Base-by-base conservation (phyloP, 2,329 filamentous ascomycete genomes). In the Penicillium fuscoglaucum region DNA sequence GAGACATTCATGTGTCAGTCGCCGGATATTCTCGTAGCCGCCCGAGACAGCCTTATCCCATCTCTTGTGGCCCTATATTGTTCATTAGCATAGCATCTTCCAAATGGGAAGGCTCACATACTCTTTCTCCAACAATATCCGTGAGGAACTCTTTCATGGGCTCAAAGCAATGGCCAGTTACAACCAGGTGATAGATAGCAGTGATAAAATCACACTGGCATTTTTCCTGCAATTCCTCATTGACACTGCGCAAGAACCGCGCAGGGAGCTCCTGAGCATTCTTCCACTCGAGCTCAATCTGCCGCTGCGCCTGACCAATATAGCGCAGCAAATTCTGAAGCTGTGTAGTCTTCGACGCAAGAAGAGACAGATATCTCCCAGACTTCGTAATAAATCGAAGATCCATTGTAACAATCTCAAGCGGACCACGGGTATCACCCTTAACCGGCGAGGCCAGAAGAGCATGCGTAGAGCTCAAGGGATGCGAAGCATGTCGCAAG, bases 31-130 rank as follows among this genome's bases (percentile, higher is more conserved):
- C 59, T 90, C 87, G 21, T 97, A 87, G 1, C 92, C 91, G 4
- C 86, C 85, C 1, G 85, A 83, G 2, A 96, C 89, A 6, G 90
- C 88, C 69, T 93, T 96, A 62, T 98, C 93, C 95, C 95, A 99
- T 49, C 95, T 83, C 75, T 96, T 97, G 68, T 96, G 90, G 0
- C 92, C 92, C 89, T 95, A 51, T 21, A 3, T 21, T 3, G 17
- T 26, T 40, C 37, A 59, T 66, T 40, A 69, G 54, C 29, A 12
- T 10, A 29, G 21, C 17, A 8, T 44, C 33, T 40, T 39, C 28
- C 26, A 29, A 6, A 24, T 59, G 2, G 7, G 5, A 21, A 35
- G 24, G 45, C 31, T 24, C 31, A 74, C 84, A 69, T 79, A 93
- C 90, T 61, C 90, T 81, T 70, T 96, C 91, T 8, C 87, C 85